Conservation (phyloP, 371 early-diverging fungal species). For the Smittium culicis region DNA sequence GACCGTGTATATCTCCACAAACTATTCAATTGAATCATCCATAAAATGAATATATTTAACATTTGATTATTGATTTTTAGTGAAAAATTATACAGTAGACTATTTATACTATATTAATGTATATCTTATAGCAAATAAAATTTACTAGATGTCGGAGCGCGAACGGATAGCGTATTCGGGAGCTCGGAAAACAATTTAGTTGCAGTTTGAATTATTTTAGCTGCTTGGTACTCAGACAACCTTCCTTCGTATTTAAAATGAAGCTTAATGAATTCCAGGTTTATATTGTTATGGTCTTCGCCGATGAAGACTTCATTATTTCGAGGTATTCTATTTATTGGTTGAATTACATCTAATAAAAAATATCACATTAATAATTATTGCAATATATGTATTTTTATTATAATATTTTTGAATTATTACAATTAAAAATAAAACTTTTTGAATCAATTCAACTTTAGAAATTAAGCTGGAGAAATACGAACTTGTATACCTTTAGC, state of each 20-base stretch:
- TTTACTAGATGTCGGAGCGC: conserved; percentile 73
- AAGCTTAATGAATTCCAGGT: conserved; percentile 63
- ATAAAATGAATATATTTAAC: no score
- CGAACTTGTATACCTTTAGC: background rate
- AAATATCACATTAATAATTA: background rate
- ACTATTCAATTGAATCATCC: no score
- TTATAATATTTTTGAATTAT: background rate
- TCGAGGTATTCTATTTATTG: conserved; percentile 36
- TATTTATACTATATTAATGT: background rate
- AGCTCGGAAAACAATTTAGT: conserved; percentile 61
- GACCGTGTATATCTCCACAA: conserved; percentile 99
- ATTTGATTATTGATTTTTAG: no score
- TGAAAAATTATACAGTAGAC: background rate
- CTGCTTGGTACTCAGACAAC: conserved; percentile 79
- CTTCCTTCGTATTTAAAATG: conserved; percentile 85
- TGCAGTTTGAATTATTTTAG: conserved; percentile 59
- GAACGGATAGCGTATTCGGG: conserved; percentile 68
- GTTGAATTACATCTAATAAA: conserved; percentile 35
- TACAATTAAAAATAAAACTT: background rate
- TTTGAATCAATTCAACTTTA: background rate
- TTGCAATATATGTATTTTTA: background rate
- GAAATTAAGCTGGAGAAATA: background rate
- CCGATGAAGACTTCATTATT: conserved; percentile 46
- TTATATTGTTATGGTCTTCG: conserved; percentile 45
- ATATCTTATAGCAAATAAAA: background rate